Base-by-base conservation (phyloP, 2,329 filamentous ascomycete genomes). In the Scytalidium lignicola region DNA sequence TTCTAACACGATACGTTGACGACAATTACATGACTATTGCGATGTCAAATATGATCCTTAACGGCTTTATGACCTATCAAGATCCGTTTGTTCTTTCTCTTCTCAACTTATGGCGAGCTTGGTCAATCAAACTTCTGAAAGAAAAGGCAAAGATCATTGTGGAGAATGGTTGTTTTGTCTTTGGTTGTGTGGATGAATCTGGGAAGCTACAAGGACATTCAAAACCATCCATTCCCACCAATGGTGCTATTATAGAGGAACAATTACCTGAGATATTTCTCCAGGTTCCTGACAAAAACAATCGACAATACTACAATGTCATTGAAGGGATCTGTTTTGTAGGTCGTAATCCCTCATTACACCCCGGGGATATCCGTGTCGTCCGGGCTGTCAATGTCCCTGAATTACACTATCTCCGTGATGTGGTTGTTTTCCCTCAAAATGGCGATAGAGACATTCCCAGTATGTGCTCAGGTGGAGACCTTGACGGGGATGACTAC, bases 401-500 rank as follows among this genome's bases (percentile, higher is more conserved):
- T 1, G 71, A 72, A n/a, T 72, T 99, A 3, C 79, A 75, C 42
- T 88, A 96, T 59, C 74, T 96, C 3, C 84, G 80, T 49, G 85
- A 97, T 62, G 88, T 95, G 1, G 85, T 97, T 1, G 90, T 97
- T 0, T 85, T 99, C 44, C 89, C 93, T 1, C 82, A 88, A 29
- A 85, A 74, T 0, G 92, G 92, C 0, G 90, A 96, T 61, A 77
- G 86, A 15, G 90, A 95, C 54, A 71, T 99, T 19, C 83, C 91
- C 1, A 90, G 87, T 60, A 97, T 97, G 92, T 90, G 93, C 55
- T 96, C 93, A 3, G 93, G 93, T 2, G 93, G 93, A 0, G 93
- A 99, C 62, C 76, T 99, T 0, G 93, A 99, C 62, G 93, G 93
- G 0, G 93, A 99, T 60, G 93, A 99, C 63, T 99, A 90, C 64